Evolutionary conservation across 169 alveolate genomes (phyloP), one percentile per base, ranked within the genome.

Genomic region (Eimeria mitis): DNA sequence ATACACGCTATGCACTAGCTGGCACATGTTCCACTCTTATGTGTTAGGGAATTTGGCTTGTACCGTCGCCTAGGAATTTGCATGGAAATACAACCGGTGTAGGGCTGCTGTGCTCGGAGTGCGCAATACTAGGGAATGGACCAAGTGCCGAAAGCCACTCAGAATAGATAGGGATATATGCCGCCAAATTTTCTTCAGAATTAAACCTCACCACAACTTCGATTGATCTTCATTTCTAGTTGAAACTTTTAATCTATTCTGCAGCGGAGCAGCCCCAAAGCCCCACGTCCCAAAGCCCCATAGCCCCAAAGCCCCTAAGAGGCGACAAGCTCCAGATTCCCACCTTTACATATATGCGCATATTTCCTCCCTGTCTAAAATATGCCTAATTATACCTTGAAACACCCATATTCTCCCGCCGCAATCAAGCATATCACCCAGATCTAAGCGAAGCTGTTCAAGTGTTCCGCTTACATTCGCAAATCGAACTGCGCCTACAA

Each of bases 261-360:
- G n/a, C 34, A 71, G 40, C n/a, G 0, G 34, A 23, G 2, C 52
- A 42, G 83, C 56, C 83, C 83, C 83, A 73, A 40, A 73, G 83
- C 52, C 56, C 83, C 83, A 73, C 13, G 54, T 23, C 54, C 52
- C 56, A 37, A 16, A 73, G 83, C 56, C 83, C 83, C 56, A 73
- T 40, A 40, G 83, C 83, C 83, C 54, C 34, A 40, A 14, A 23
- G 68, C 68, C 68, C 68, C 68, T n/a, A n/a, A n/a, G 42, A n/a
- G 1, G 7, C 28, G 16, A n/a, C 23, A 40, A 31, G 25, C 13
- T 6, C 49, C 47, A 68, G 21, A 2, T 25, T 68, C 31, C 78
- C 11, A 8, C 78, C 47, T 8, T 31, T 68, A 34, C 49, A 0
- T 31, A 42, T 11, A 5, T 23, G 7, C 7, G 0, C 1, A 7